These are phyloP conservation scores for Eragrostis curvula DNA, from an alignment of 176 grass and related monocot genomes.

Conservation along the genomic window DNA sequence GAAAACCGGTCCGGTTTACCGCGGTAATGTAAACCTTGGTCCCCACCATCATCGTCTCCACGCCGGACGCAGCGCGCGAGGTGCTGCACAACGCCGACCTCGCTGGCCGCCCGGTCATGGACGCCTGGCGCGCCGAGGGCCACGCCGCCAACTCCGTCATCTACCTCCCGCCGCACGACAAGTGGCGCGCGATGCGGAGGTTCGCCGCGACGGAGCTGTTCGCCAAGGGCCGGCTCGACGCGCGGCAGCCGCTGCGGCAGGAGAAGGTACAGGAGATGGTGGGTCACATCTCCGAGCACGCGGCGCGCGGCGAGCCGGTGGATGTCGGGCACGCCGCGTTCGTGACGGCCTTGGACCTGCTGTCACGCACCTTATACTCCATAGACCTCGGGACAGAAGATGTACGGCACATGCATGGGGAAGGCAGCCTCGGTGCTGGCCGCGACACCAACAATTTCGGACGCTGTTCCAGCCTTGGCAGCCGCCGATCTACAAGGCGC, in stretches of 20 bases:
- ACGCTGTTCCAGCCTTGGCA: constrained; percentile 45
- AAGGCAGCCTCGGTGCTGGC: not conserved
- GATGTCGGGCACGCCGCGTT: constrained; percentile 23
- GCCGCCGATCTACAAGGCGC: constrained; percentile 44
- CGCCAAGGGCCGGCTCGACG: not conserved
- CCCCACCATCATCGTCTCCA: too few relatives aligned
- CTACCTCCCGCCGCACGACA: too few relatives aligned
- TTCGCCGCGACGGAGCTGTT: too few relatives aligned
- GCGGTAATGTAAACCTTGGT: too few relatives aligned
- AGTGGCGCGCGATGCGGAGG: too few relatives aligned
- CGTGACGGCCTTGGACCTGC: constrained; percentile 5
- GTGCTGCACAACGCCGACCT: too few relatives aligned
- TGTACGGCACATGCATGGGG: constrained; percentile 4
- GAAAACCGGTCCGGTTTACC: too few relatives aligned
- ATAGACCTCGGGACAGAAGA: constrained; percentile 5
- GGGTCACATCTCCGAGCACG: not conserved
- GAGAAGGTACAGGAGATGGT: not conserved
- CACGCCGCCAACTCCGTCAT: too few relatives aligned
- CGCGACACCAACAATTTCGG: constrained; percentile 32
- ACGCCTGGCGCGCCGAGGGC: too few relatives aligned
- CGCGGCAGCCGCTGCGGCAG: not conserved
- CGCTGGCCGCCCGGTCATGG: too few relatives aligned
- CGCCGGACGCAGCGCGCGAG: too few relatives aligned
- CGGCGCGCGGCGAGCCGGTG: not conserved
- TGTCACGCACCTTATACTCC: constrained; percentile 38